A percentile compares a stretch with the other conserved stretches of the same genome.
These are phyloP conservation scores for Colletotrichum viniferum DNA, from an alignment of 2,329 filamentous ascomycete species.

Conservation along the genomic window DNA sequence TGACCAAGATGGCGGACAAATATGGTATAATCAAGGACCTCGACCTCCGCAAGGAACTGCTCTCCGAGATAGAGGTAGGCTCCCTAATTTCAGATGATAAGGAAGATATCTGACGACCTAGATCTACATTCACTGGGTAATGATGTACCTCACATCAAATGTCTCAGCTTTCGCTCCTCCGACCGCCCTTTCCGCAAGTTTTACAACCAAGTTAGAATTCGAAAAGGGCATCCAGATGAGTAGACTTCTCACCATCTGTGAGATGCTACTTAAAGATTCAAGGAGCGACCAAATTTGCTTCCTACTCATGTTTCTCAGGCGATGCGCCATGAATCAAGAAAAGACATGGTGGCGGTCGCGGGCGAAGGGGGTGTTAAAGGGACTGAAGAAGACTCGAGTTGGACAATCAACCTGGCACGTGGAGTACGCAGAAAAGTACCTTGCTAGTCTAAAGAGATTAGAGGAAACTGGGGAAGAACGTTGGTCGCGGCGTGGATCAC, in stretches of 20 bases:
- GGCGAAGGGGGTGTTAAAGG: slow-evolving; percentile 3
- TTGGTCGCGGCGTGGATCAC: not conserved
- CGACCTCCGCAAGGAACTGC: slow-evolving; percentile 18
- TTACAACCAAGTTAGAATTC: not conserved
- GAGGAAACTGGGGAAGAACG: not conserved
- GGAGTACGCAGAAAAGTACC: slow-evolving; percentile 4
- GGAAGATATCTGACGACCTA: not conserved
- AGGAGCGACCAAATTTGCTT: slow-evolving; percentile 22
- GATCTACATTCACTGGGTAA: slow-evolving; percentile 10
- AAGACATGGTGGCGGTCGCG: slow-evolving; percentile 12
- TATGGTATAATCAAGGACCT: slow-evolving; percentile 19
- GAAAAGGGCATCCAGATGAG: slow-evolving; percentile 10
- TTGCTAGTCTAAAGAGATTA: not conserved
- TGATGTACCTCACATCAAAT: slow-evolving; percentile 14
- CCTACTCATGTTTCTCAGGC: slow-evolving; percentile 11
- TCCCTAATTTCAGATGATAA: not conserved
- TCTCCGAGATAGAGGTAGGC: slow-evolving; percentile 18
- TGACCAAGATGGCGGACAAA: slow-evolving; percentile 1
- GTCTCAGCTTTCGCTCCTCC: not conserved
- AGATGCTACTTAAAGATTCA: slow-evolving; percentile 17
- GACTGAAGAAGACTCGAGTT: slow-evolving; percentile 3
- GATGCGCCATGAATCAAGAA: not conserved
- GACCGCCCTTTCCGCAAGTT: not conserved
- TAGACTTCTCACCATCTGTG: slow-evolving; percentile 18
- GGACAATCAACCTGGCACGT: slow-evolving; percentile 12